Base-by-base conservation (phyloP, 495 filamentous ascomycete genomes). In the Tuber calosporum region DNA sequence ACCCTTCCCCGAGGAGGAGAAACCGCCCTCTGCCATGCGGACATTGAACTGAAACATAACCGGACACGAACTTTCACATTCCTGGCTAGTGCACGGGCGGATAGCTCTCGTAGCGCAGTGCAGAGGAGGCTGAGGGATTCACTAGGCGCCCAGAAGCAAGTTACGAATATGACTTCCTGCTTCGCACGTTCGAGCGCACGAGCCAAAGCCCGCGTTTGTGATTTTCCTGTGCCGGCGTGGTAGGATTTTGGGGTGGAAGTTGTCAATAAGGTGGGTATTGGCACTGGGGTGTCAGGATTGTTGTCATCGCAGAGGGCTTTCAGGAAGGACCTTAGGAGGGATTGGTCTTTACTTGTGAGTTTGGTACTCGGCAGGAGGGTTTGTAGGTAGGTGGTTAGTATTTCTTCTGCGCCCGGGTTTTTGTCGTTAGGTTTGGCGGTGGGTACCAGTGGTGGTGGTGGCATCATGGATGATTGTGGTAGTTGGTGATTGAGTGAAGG, bases 91-190 rank as follows among this genome's bases (percentile, higher is more conserved):
- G 37, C 66, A 34, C 37, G 75, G 68, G 37, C 73, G 75, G 89
- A 90, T 17, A 91, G 85, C 37, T 80, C 81, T 40, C 82, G 78
- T 0, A 91, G 85, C 20, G 86, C 81, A 43, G 84, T 80, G 69
- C 77, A 79, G 36, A 93, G 79, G 0, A 83, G 83, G 4, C 81
- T 79, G 69, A 89, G 83, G 1, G 87, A 87, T 5, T 82, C 76
- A 1, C 90, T 91, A 2, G 82, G 79, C 1, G 89, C 88, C 91
- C 91, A 93, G 82, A 92, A 93, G 80, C 91, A 93, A 20, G 91
- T 93, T 4, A 91, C 89, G 66, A 93, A 83, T 67, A 92, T 85
- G 40, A 93, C 81, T 76, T 93, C 91, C 62, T 83, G 80, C 20
- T 85, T 78, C 1, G 91, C 89, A 9, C 82, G 76, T 1, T 83